Evolutionary conservation across 768 basidiomycete species (phyloP), one percentile per base, ranked within the genome.

Genomic region (Termitomyces sp.): DNA sequence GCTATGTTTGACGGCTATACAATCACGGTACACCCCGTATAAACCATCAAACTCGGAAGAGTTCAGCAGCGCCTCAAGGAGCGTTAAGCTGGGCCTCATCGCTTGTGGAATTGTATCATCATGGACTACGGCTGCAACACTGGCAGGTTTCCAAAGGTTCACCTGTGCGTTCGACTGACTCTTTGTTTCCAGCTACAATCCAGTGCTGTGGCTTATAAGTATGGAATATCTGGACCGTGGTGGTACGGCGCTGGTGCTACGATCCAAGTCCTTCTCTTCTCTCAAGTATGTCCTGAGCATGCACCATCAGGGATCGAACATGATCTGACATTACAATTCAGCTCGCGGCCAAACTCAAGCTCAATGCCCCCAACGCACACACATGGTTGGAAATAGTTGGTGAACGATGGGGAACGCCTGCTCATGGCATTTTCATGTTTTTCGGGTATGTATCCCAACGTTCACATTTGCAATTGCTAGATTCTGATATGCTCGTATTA

Each of bases 221-320:
- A 86, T 66, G 94, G 84, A 10, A 87, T 95, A 61, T 86, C 85
- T 5, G 92, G 92, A 0, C 91, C 92, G 0, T 94, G 90, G 88
- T 92, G 91, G 89, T 95, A 95, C 66, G 94, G 91, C 6, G 85
- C 90, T 38, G 94, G 93, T n/a, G 94, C 92, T 29, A 90, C 88
- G 0, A 86, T 94, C 31, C 92, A 93, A 70, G 86, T 97, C 59
- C 79, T 96, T 32, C 84, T 97, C n/a, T 97, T 98, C 69, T 93
- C 94, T 8, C 83, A 86, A 82, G 86, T 86, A 45, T 10, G 76
- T 65, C 38, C 15, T 31, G 2, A 12, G 52, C 36, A 17, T 36
- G 92, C 91, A 0, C 90, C 91, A 0, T 93, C 89, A 88, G 92
- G 90, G 10, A n/a, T 46, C 89, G 94, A 95, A 66, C 92, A 3